Evolutionary conservation across 176 grass and related monocot species (phyloP), one percentile per base, ranked within the genome.

Genomic region (Avena atlantica): DNA sequence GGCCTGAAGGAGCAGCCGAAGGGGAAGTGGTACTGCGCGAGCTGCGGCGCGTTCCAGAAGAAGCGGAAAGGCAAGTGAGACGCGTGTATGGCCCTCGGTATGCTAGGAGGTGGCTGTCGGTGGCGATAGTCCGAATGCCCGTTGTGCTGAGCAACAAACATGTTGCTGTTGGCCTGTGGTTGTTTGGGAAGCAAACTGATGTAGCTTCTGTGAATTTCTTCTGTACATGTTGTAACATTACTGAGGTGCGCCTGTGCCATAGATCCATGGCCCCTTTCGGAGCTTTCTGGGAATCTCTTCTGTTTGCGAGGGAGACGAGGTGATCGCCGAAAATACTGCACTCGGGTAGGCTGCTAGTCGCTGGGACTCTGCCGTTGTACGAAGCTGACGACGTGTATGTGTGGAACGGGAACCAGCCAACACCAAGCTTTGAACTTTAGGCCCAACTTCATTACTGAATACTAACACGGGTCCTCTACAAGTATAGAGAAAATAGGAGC

Each of bases 1-100:
- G 89, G 92, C 8, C 68, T 98, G 79, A 98, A 96, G 87, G 97
- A 98, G 69, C 94, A 94, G n/a, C 97, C 97, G 0, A 98, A 96
- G 81, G 97, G 97, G 8, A 98, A 98, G 80, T 98, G 97, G 97
- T 98, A 91, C 75, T 98, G 94, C 86, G 89, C 87, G 70, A 93
- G 84, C 51, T 98, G 97, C 37, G 57, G 76, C 16, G 84, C 85
- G 31, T 83, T 90, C 87, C 92, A 94, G 13, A 98, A 98, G 87
- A 95, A 93, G 80, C 87, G 91, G 17, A 98, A 96, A 87, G 92
- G 88, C 59, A 96, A 92, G 58, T 93, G 86, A 92, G 87, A 84
- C 27, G 0, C 48, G 8, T 17, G 1, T 79, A 8, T 79, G 27
- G 57, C 31, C 59, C 8, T 74, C n/a, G n/a, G 40, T n/a, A 5